These are phyloP conservation scores for Leccinum subtestaceum DNA, from an alignment of 768 basidiomycete genomes.

Conservation along the genomic window DNA sequence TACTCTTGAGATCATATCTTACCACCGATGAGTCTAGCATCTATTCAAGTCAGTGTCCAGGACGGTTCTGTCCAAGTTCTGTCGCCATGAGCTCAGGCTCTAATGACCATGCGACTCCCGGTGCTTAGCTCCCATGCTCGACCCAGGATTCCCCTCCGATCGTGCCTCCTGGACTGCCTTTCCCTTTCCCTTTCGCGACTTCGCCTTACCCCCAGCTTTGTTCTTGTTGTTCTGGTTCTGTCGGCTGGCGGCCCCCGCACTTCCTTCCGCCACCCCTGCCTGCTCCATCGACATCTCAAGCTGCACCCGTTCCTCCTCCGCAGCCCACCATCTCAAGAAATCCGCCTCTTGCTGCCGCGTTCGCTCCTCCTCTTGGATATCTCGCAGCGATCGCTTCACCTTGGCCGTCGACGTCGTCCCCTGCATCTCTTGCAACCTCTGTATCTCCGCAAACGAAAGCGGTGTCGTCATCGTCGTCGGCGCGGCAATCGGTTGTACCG, in stretches of 20 bases:
- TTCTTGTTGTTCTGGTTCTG: neutral
- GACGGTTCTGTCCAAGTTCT: too few relatives aligned
- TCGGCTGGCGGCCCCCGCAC: neutral
- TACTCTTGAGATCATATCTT: neutral
- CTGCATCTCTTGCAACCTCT: conserved; percentile 68
- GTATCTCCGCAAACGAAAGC: conserved; percentile 81
- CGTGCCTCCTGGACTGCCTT: conserved; percentile 4
- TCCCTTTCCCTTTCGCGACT: conserved; percentile 12
- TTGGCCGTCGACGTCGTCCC: conserved; percentile 35
- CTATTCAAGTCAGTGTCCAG: neutral
- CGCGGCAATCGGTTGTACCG: conserved; percentile 46
- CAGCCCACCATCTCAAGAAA: conserved; percentile 88
- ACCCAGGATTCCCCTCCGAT: neutral
- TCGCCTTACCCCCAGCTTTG: conserved; percentile 1
- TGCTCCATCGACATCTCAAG: conserved; percentile 38
- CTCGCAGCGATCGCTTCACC: conserved; percentile 62
- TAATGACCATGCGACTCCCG: conserved; percentile 1
- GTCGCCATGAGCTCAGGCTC: neutral
- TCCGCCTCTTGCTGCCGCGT: conserved; percentile 66
- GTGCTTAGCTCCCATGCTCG: neutral
- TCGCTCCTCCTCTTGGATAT: conserved; percentile 86
- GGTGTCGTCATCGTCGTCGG: conserved; percentile 21
- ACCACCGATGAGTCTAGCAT: neutral
- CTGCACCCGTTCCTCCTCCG: conserved; percentile 72
- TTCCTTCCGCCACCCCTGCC: neutral